Evolutionary conservation across 768 basidiomycete genomes (phyloP).

Genomic region (Panaeolus papilionaceus): DNA sequence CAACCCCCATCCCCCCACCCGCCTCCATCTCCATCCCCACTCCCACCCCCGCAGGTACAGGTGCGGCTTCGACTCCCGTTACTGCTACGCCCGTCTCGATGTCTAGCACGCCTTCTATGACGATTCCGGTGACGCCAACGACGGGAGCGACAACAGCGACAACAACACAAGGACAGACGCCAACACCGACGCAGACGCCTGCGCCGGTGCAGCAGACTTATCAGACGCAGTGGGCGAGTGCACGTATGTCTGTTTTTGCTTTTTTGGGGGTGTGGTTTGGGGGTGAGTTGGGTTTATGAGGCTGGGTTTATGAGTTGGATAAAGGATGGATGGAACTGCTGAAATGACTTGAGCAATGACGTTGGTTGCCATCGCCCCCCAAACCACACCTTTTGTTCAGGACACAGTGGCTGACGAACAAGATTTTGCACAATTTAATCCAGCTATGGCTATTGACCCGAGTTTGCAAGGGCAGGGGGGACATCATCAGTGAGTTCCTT

Average conservation of each 20-base stretch:
- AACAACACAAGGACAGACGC: not conserved
- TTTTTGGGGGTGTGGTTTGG: not conserved
- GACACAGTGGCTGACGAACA: not conserved
- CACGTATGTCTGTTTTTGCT: conserved; percentile 19
- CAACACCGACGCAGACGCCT: not conserved
- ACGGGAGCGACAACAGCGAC: not conserved
- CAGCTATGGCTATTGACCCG: conserved; percentile 10
- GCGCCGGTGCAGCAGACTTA: not conserved
- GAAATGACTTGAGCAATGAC: too few species aligned
- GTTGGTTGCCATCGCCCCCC: not conserved
- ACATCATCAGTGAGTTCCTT: conserved; percentile 22
- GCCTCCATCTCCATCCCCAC: not conserved
- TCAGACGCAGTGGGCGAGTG: conserved; percentile 6
- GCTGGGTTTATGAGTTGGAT: conserved; percentile 1
- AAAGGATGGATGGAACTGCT: too few species aligned
- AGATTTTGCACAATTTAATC: conserved; percentile 10
- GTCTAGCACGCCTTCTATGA: not conserved
- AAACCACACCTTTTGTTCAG: conserved; percentile 24
- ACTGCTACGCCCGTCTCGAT: too few species aligned
- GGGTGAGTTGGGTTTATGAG: not conserved
- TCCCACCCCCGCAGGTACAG: not conserved
- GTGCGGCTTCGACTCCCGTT: not conserved
- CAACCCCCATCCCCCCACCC: not conserved
- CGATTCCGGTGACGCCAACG: too few species aligned
- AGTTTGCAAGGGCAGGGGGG: not conserved